A percentile compares a stretch with the other conserved stretches of the same genome.
phyloP scores from a whole-genome alignment of 2,329 filamentous ascomycete species.

The Grosmannia penicillata region DNA sequence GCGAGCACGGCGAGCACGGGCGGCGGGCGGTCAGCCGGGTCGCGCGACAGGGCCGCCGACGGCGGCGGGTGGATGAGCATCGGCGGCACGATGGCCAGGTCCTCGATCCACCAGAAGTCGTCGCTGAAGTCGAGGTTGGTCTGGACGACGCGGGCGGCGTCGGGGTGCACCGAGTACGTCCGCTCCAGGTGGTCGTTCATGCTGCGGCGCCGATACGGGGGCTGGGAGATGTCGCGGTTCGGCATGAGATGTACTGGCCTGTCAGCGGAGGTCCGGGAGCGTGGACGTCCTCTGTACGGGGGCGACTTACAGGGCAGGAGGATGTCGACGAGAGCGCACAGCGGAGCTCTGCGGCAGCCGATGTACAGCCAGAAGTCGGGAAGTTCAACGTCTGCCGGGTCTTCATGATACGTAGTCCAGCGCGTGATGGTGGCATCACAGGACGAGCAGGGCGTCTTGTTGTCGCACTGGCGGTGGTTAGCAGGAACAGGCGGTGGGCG shows the following conservation, averaged over 20 bases:
- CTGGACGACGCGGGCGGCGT: slow-evolving; percentile 25
- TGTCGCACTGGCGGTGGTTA: slow-evolving; percentile 29
- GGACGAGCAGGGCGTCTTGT: slow-evolving; percentile 30
- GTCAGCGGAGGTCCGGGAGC: too few species aligned
- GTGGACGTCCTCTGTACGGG: too few species aligned
- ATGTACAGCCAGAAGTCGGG: slow-evolving; percentile 32
- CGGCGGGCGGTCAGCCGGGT: slow-evolving; percentile 24
- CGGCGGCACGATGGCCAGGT: slow-evolving; percentile 26
- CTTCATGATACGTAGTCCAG: too few species aligned
- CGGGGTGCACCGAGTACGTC: slow-evolving; percentile 26
- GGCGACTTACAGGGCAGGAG: slow-evolving; percentile 36
- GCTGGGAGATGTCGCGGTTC: slow-evolving; percentile 30
- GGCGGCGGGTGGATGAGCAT: slow-evolving; percentile 25
- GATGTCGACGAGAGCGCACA: slow-evolving; percentile 30
- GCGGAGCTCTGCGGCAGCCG: slow-evolving; percentile 35
- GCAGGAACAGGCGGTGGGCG: neutral
- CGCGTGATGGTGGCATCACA: slow-evolving; percentile 25
- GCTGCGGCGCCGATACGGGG: slow-evolving; percentile 32
- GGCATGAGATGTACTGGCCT: too few species aligned
- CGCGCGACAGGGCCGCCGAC: slow-evolving; percentile 30
- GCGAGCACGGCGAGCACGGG: slow-evolving; percentile 35
- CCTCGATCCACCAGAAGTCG: slow-evolving; percentile 43
- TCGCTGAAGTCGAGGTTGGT: slow-evolving; percentile 37
- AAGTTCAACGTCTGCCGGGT: slow-evolving; percentile 8
- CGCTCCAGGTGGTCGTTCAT: slow-evolving; percentile 38